Evolutionary conservation across 768 basidiomycete species (phyloP), one percentile per base, ranked within the genome.

Genomic region (Mycena floridula): DNA sequence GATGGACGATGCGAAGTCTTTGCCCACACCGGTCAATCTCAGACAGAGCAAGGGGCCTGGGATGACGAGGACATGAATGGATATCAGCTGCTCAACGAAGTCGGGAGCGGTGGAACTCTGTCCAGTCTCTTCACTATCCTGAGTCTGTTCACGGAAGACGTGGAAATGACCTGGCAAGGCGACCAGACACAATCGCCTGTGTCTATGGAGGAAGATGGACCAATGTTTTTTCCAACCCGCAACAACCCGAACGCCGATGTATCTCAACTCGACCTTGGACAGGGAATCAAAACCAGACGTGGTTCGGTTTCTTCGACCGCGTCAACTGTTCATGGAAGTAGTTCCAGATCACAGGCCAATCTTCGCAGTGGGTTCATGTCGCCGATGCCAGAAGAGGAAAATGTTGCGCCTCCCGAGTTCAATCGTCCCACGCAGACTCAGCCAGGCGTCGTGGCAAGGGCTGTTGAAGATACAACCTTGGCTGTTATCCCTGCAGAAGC

Each of bases 401-500:
- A 57, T 25, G 55, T 58, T 1, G 50, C 53, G 21, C 40, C 49
- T 25, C 59, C 39, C 44, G 32, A 46, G 35, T 47, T 50, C 27
- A 38, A 49, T 25, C 53, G 54, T n/a, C 59, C 64, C 7, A 56
- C 64, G 13, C 67, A 70, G 37, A 55, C 71, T 36, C 77, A 79
- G 54, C 77, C 81, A 54, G 87, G 87, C 4, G 81, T 87, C 4
- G 81, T 98, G 18, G 94, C 93, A n/a, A 75, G 95, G 27, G 96
- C 96, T 6, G 85, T 85, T 4, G 87, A 89, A 43, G 96, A 99
- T 55, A 89, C 89, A 4, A 98, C 96, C 2, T 69, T 99, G 16
- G 96, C 95, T n/a, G 95, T 99, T 8, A 98, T 99, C 44, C 96
- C 96, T 21, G 95, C 96, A 2, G 93, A 97, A 61, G 96, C 95